phyloP scores from a whole-genome alignment of 2,329 filamentous ascomycete genomes.

The Akanthomyces muscarius region DNA sequence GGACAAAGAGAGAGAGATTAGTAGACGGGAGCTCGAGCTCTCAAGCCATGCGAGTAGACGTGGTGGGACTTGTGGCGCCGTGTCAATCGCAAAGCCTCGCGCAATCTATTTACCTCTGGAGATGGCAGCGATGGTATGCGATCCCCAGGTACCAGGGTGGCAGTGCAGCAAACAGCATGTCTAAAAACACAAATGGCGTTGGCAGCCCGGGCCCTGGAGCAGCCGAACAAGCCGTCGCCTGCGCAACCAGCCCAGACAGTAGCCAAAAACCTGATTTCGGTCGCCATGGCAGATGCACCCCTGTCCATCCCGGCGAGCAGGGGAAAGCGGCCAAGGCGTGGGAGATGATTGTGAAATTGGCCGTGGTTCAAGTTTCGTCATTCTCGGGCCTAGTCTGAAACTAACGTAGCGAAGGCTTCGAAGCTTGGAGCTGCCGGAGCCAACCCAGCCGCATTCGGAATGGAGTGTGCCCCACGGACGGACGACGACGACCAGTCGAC shows the following conservation, averaged over 20 bases:
- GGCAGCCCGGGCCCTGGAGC: neutral
- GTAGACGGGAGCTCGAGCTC: neutral
- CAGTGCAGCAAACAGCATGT: neutral
- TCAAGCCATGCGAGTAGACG: neutral
- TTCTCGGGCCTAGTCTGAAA: conserved; percentile 17
- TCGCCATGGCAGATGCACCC: conserved; percentile 5
- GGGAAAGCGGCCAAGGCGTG: conserved; percentile 1
- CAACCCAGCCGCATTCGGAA: conserved; percentile 21
- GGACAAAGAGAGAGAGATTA: no score
- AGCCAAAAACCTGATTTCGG: conserved; percentile 10
- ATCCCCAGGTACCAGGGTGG: conserved; percentile 7
- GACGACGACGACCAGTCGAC: neutral
- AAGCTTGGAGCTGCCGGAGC: conserved; percentile 16
- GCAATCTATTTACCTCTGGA: neutral
- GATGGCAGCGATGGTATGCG: neutral
- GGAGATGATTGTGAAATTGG: conserved; percentile 17
- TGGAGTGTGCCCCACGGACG: conserved; percentile 10
- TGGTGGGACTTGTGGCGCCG: neutral
- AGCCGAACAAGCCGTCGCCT: conserved; percentile 4
- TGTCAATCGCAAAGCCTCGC: neutral
- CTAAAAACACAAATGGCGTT: neutral
- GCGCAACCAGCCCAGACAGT: conserved; percentile 5
- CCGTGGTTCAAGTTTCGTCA: conserved; percentile 18
- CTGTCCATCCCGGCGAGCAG: neutral
- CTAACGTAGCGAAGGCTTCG: conserved; percentile 16